Conservation (phyloP, 768 basidiomycete genomes). For the Gautieria morchelliformis region DNA sequence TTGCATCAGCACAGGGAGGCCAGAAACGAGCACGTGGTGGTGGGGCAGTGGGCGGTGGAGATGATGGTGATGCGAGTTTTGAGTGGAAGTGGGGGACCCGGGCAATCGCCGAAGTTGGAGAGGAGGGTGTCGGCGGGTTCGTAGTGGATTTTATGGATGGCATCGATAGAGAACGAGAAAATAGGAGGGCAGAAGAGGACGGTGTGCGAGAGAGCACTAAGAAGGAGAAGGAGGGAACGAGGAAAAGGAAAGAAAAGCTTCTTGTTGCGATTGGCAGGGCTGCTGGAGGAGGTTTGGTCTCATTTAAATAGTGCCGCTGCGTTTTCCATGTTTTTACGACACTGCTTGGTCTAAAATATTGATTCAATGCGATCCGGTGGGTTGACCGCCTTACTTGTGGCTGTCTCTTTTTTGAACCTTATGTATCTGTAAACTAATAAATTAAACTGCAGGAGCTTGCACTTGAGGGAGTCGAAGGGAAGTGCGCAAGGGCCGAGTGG, state of each 20-base stretch:
- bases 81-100: constrained; percentile 87
- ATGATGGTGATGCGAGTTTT: constrained; percentile 32
- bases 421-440: too few species aligned
- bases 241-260: constrained; percentile 10
- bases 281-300: constrained; percentile 10
- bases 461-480: too few species aligned
- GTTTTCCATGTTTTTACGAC: too few species aligned
- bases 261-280: constrained; percentile 11
- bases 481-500: too few species aligned
- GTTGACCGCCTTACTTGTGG: too few species aligned
- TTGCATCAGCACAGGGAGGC: constrained; percentile 29
- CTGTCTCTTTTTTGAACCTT: too few species aligned
- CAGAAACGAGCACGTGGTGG: constrained; percentile 7
- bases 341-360: too few species aligned
- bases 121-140: constrained; percentile 63
- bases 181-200: constrained; percentile 21
- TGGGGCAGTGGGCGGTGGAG: constrained; percentile 21
- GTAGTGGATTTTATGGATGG: constrained; percentile 70
- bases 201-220: constrained; percentile 9
- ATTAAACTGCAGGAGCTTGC: too few species aligned
- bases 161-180: constrained; percentile 26
- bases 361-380: too few species aligned
- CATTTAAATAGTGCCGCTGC: neutral
- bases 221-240: constrained; percentile 7
- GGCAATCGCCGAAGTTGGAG: constrained; percentile 76